Percentiles rank a stretch among this genome's conserved stretches.
These are phyloP conservation scores for Chlorella variabilis DNA, from an alignment of 163 green algal species.

Conservation along the genomic window DNA sequence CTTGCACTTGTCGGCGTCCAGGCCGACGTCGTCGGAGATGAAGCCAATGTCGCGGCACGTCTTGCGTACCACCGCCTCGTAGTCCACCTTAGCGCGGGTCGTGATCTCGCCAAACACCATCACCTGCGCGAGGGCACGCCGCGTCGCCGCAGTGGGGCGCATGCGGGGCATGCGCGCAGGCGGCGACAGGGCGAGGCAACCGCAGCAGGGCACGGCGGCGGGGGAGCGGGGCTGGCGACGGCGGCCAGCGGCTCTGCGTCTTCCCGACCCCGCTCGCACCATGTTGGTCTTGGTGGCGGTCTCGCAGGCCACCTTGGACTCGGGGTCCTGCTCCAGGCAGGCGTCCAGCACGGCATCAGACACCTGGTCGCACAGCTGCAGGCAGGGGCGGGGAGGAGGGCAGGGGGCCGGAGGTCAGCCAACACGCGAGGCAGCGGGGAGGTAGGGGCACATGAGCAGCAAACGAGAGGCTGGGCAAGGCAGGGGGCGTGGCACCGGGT, in stretches of 20 bases:
- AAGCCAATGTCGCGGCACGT: constrained; percentile 92
- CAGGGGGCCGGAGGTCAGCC: too few relatives aligned
- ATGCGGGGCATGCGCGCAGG: background rate
- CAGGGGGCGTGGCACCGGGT: background rate
- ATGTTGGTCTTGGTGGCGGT: constrained; percentile 99
- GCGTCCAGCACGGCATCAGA: constrained; percentile 98
- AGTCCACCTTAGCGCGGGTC: constrained; percentile 99
- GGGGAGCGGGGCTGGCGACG: too few relatives aligned
- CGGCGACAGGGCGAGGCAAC: background rate
- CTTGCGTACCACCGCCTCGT: constrained; percentile 87
- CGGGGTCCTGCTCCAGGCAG: constrained; percentile 95
- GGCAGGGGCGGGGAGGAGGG: background rate
- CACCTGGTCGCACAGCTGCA: constrained; percentile 74
- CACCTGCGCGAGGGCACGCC: constrained; percentile 51
- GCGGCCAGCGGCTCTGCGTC: too few relatives aligned
- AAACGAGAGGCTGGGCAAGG: too few relatives aligned
- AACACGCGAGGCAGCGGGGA: too few relatives aligned
- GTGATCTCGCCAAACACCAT: constrained; percentile 99
- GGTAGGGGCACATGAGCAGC: background rate
- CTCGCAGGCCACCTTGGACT: constrained; percentile 98
- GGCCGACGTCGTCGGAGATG: constrained; percentile 92
- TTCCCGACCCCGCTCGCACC: too few relatives aligned
- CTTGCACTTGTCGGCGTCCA: constrained; percentile 98
- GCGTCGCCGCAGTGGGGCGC: background rate
- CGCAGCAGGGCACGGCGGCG: too few relatives aligned